Evolutionary conservation across 2,329 filamentous ascomycete genomes (phyloP).

Genomic region (Cladosporium cucumerinum): DNA sequence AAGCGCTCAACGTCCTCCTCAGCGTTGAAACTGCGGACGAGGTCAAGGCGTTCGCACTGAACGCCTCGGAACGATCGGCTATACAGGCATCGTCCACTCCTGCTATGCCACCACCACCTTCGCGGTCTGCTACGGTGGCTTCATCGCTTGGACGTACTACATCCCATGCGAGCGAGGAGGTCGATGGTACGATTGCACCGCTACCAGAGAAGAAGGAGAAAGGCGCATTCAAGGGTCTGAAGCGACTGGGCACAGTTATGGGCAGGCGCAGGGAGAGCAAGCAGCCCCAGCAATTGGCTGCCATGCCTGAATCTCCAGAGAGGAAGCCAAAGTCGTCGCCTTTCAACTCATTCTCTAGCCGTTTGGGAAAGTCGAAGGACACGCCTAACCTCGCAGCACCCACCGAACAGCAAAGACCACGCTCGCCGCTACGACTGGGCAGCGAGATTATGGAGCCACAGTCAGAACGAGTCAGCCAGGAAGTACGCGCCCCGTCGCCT

Average conservation of each 20-base stretch:
- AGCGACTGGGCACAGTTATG: slow-evolving; percentile 66
- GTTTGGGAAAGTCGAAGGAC: slow-evolving; percentile 59
- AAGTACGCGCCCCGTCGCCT: background rate
- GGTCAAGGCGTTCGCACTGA: slow-evolving; percentile 67
- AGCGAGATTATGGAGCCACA: slow-evolving; percentile 31
- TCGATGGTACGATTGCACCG: background rate
- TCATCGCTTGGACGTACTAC: slow-evolving; percentile 7
- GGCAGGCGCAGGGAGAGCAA: slow-evolving; percentile 59
- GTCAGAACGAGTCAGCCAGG: background rate
- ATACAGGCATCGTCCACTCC: slow-evolving; percentile 15
- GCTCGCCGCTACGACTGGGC: slow-evolving; percentile 31
- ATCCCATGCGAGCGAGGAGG: slow-evolving; percentile 10
- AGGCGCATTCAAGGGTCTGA: slow-evolving; percentile 49
- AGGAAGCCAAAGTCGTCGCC: slow-evolving; percentile 56
- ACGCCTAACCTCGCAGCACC: slow-evolving; percentile 40
- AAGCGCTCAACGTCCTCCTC: slow-evolving; percentile 75
- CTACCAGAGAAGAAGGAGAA: slow-evolving; percentile 30
- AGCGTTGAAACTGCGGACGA: slow-evolving; percentile 85
- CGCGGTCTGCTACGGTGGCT: slow-evolving; percentile 21
- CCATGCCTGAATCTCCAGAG: slow-evolving; percentile 45
- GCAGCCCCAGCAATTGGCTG: slow-evolving; percentile 27
- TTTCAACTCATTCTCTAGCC: slow-evolving; percentile 61
- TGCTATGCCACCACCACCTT: slow-evolving; percentile 28
- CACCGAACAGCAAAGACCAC: slow-evolving; percentile 29
- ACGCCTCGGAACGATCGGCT: slow-evolving; percentile 29